Evolutionary conservation across 169 alveolate genomes (phyloP).

Genomic region (Hammondia hammondi): DNA sequence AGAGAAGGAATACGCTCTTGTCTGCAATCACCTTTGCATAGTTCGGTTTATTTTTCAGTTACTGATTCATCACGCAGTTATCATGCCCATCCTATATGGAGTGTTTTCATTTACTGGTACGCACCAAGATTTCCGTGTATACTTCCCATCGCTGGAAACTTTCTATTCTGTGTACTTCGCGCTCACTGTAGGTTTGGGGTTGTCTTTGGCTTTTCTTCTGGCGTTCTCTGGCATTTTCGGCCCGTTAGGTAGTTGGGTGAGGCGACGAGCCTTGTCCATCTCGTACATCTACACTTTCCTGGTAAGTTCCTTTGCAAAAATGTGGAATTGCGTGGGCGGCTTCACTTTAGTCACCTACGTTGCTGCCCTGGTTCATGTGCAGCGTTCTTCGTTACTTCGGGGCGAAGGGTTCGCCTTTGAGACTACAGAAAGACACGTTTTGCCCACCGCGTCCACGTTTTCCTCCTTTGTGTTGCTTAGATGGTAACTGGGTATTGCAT

Average conservation of each 20-base stretch:
- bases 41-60: not conserved
- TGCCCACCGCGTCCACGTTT: not conserved
- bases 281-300: slow-evolving; percentile 6
- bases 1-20: slow-evolving; percentile 8
- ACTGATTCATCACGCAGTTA: slow-evolving; percentile 18
- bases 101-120: not conserved
- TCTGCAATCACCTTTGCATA: slow-evolving; percentile 12
- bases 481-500: slow-evolving; percentile 24
- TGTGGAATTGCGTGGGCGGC: not conserved
- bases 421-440: not conserved
- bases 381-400: not conserved
- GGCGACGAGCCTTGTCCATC: not conserved
- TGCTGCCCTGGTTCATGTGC: not conserved
- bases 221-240: not conserved
- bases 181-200: not conserved
- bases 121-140: not conserved
- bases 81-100: slow-evolving; percentile 6
- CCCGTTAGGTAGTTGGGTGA: not conserved
- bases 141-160: not conserved
- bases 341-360: not conserved
- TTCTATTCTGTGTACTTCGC: not conserved
- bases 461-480: not conserved
- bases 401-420: not conserved
- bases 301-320: not conserved
- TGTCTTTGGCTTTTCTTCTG: not conserved